phyloP scores from a whole-genome alignment of 2,329 filamentous ascomycete genomes.

The Colletotrichum orbiculare region DNA sequence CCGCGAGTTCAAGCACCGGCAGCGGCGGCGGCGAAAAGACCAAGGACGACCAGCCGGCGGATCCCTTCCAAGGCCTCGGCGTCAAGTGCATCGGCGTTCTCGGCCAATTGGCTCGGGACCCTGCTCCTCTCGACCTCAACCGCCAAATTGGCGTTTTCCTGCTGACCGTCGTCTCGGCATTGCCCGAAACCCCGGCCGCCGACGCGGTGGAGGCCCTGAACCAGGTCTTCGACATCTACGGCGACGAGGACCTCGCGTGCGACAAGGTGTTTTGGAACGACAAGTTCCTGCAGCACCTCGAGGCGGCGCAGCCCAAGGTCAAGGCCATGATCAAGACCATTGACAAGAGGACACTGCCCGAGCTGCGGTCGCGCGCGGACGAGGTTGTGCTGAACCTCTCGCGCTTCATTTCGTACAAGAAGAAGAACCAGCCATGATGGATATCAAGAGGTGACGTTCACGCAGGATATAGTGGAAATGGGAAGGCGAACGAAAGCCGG shows the following conservation, averaged over 20 bases:
- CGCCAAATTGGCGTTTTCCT: constrained; percentile 73
- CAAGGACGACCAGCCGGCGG: constrained; percentile 48
- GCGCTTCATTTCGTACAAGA: constrained; percentile 74
- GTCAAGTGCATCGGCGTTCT: constrained; percentile 76
- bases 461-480: too few relatives aligned
- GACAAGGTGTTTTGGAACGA: constrained; percentile 75
- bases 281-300: constrained; percentile 68
- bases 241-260: constrained; percentile 67
- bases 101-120: constrained; percentile 69
- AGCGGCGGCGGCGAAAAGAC: constrained; percentile 22
- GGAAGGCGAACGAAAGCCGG: too few relatives aligned
- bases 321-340: constrained; percentile 69
- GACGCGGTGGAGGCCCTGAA: constrained; percentile 73
- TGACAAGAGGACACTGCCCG: constrained; percentile 67
- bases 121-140: constrained; percentile 65
- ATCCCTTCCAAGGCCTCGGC: constrained; percentile 71
- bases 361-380: constrained; percentile 69
- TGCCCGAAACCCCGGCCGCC: constrained; percentile 65
- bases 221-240: constrained; percentile 75
- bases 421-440: constrained; percentile 58
- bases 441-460: background rate
- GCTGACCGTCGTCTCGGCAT: constrained; percentile 61
- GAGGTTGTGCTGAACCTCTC: constrained; percentile 70
- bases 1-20: constrained; percentile 13
- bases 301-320: constrained; percentile 63